Base-by-base conservation (phyloP, 306 rosid genomes). In the Herpetospermum pedunculosum region DNA sequence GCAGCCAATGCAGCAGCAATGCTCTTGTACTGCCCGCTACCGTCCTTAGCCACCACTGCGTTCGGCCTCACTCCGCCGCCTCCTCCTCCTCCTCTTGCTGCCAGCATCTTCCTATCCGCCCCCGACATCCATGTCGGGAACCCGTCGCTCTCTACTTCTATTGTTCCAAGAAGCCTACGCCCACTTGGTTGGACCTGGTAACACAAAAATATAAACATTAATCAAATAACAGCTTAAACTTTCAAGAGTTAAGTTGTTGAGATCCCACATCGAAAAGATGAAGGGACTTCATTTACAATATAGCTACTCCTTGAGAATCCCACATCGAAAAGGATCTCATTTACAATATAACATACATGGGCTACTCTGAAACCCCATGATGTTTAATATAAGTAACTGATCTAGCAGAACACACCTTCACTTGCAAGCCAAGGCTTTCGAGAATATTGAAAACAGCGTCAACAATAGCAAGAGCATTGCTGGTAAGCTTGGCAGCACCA, bases 41-140 rank as follows among this genome's bases (percentile, higher is more conserved):
- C 92, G 47, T 91, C 97, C 75, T 89, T 78, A 23, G 97, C 97
- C 38, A 91, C 97, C 4, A 92, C 76, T 0, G 25, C 91, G 10
- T 89, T 83, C 0, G 91, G 83, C 14, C 0, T 35, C 3, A 83
- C 0, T 0, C 11, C 0, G 2, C 4, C 11, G 10, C n/a, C 9
- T 0, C 79, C 48, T 80, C n/a, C n/a, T n/a, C n/a, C n/a, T 80
- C 2, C 29, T 3, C 0, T 69, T 0, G 2, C 0, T 0, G 34
- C 85, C 83, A 91, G 71, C 19, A 92, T 86, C 76, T 83, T 84
- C 12, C 96, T 83, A 34, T 89, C 96, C 0, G 82, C 0, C 15
- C 70, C 57, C 0, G 91, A 72, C 60, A 89, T 75, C 96, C 92
- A 92, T 3, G 83, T 28, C 0, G 97, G 97, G 28, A 62, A 67